Conservation (phyloP, 1,284 basidiomycete genomes). For the Termitomyces sp. region DNA sequence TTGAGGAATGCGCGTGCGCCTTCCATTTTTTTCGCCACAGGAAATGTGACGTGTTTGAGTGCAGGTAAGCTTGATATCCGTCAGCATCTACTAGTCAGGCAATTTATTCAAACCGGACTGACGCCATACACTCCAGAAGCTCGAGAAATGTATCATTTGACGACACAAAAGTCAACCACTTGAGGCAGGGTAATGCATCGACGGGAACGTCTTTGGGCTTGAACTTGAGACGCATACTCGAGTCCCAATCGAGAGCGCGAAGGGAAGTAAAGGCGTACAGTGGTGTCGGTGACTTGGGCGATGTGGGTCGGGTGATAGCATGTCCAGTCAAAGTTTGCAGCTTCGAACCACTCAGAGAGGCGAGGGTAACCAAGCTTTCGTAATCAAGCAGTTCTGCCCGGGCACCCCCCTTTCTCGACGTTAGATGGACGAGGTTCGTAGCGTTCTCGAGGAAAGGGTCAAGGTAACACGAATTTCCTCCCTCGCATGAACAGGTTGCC, state of each 20-base stretch:
- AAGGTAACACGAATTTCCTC: neutral
- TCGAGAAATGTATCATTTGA: conserved; percentile 5
- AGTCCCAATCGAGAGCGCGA: conserved; percentile 6
- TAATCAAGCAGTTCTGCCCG: neutral
- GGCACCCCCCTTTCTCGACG: neutral
- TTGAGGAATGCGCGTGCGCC: neutral
- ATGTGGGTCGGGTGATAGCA: neutral
- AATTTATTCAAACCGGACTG: neutral
- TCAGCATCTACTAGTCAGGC: neutral
- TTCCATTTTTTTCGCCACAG: neutral
- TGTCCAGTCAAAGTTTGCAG: conserved; percentile 4
- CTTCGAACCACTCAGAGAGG: neutral
- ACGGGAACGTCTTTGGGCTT: neutral
- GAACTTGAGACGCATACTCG: neutral
- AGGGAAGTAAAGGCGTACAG: conserved; percentile 7
- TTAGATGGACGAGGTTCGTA: conserved; percentile 3
- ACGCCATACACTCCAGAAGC: conserved; percentile 3
- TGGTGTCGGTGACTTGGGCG: neutral
- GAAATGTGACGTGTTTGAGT: conserved; percentile 1
- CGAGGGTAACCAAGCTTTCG: neutral
- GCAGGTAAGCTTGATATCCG: neutral
- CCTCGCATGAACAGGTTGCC: neutral
- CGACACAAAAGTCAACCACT: neutral
- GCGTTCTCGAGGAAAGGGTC: neutral
- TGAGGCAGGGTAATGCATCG: neutral